Evolutionary conservation across 163 green algal species (phyloP), one percentile per base, ranked within the genome.

Genomic region (Botryococcus braunii): DNA sequence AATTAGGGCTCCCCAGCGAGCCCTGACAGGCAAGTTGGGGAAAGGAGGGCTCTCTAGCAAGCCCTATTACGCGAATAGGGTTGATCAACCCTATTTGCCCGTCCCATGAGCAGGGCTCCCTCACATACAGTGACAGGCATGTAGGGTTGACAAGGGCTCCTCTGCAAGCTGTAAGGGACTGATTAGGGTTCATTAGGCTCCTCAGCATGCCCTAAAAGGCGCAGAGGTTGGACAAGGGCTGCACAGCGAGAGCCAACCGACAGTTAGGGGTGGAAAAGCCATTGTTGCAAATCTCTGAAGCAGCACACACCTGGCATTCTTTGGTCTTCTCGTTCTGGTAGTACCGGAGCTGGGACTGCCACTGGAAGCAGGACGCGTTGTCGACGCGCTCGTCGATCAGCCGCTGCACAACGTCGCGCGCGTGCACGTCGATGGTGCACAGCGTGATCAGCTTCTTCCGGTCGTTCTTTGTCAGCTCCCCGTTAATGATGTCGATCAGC

Each of bases 401-500:
- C 25, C 89, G 80, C 72, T 89, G 79, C 52, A 96, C 79, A n/a
- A 97, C 88, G 65, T 97, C 92, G 36, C 92, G 83, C 2, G 89
- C 88, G 68, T 97, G 92, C 66, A 96, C 92, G 66, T 97, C 92
- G 62, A 97, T 92, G 3, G 92, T 97, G 77, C 91, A 97, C 62
- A 97, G 85, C n/a, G 90, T 96, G 80, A 97, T 95, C 58, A 97
- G 85, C 84, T 95, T 95, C 79, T 93, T 94, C 61, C 92, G 84
- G 65, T 96, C 90, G 65, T 90, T 84, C 41, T 81, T 88, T 34
- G 72, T 86, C 50, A 96, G 82, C 48, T 88, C 76, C 36, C 88
- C 85, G 76, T 95, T 95, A 78, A 97, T 93, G 41, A 93, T 74
- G 43, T 86, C 81, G 46, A 96, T 95, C n/a, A n/a, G 55, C 55